Percentiles rank a stretch among this genome's conserved stretches.
Conservation (phyloP, 1,139 yeast genomes). For the Geotrichum macrosporum region DNA sequence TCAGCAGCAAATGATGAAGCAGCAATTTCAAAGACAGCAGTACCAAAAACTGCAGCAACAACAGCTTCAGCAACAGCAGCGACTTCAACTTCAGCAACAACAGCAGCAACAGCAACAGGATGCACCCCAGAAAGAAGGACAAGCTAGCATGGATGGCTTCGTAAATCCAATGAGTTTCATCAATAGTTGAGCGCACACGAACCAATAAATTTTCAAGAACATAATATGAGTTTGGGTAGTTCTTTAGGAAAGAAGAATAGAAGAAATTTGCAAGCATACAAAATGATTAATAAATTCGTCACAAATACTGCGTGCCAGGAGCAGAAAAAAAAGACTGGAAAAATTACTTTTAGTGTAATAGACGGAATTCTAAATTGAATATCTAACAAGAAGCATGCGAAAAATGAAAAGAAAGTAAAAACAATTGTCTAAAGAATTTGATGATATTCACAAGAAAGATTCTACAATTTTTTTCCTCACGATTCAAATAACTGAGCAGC, state of each 20-base stretch:
- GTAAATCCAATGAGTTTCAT: constrained; percentile 18
- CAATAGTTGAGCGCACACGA: constrained; percentile 15
- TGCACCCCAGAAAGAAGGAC: constrained; percentile 7
- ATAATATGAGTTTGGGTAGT: too few species aligned
- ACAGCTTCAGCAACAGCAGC: constrained; percentile 16
- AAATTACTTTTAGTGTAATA: too few species aligned
- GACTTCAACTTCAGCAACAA: constrained; percentile 28
- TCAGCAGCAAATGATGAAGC: constrained; percentile 21
- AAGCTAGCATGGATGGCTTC: constrained; percentile 13
- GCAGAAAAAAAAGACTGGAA: too few species aligned
- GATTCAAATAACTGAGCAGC: constrained; percentile 65
- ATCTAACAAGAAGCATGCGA: too few species aligned
- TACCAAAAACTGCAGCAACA: constrained; percentile 10
- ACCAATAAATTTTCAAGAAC: too few species aligned
- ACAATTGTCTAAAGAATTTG: constrained; percentile 2
- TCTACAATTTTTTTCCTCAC: neutral
- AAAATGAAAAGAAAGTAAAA: neutral
- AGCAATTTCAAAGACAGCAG: constrained; percentile 18
- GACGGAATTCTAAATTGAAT: too few species aligned
- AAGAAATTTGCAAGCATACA: too few species aligned
- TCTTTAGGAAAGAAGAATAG: too few species aligned
- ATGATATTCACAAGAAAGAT: neutral
- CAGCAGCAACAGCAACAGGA: constrained; percentile 24
- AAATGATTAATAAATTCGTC: too few species aligned
- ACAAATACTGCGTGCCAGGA: too few species aligned